These are phyloP conservation scores for Gossypium trilobum DNA, from an alignment of 441 rosid species.

Conservation along the genomic window DNA sequence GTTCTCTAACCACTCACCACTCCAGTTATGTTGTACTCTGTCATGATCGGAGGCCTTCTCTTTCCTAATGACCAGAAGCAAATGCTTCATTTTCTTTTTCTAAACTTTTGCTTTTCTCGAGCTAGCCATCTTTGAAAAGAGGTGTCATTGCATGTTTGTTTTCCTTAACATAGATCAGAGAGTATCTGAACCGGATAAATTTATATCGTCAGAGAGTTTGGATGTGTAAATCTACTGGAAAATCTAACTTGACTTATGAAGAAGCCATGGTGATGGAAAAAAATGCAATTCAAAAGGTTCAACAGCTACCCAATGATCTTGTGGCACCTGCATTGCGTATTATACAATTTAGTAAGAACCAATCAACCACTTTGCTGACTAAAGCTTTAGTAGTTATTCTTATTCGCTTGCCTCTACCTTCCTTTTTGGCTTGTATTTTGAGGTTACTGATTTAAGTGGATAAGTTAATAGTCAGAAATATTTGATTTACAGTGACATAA, in stretches of 20 bases:
- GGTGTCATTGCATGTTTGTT: conserved; percentile 20
- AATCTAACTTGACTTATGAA: conserved; percentile 77
- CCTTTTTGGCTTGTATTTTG: not conserved
- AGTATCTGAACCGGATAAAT: conserved; percentile 69
- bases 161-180: conserved; percentile 47
- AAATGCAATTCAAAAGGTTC: conserved; percentile 59
- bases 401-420: not conserved
- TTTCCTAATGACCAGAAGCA: not conserved
- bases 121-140: not conserved
- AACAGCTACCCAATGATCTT: conserved; percentile 64
- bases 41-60: not conserved
- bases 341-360: conserved; percentile 75
- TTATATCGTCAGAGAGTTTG: conserved; percentile 77
- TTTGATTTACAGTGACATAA: not conserved
- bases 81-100: not conserved
- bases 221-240: conserved; percentile 84
- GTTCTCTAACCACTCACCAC: not conserved
- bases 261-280: conserved; percentile 91
- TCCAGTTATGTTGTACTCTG: not conserved
- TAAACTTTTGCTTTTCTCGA: not conserved
- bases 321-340: conserved; percentile 53
- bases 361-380: not conserved
- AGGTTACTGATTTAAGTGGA: not conserved
- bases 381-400: not conserved
- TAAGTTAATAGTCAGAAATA: not conserved